Evolutionary conservation across 2,329 filamentous ascomycete species (phyloP), one percentile per base, ranked within the genome.

Genomic region (Exophiala oligosperma): DNA sequence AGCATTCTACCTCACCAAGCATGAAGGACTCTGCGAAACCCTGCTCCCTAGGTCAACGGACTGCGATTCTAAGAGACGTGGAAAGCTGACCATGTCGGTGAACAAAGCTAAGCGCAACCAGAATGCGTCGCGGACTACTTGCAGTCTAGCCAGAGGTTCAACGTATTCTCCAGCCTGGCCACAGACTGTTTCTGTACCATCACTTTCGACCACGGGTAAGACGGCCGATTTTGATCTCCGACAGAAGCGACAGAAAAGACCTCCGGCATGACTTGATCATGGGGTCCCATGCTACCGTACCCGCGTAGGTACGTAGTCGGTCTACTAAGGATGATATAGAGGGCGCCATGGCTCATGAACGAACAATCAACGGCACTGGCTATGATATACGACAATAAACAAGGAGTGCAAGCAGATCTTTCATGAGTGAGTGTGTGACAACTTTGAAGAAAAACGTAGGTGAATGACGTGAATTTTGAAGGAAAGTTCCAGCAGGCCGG

Each of bases 1-100:
- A 74, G 59, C 87, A 90, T 52, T 84, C 82, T 28, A 90, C 79
- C 69, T 91, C 87, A 46, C 84, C 85, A 14, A 90, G 77, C 86
- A 91, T 90, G 68, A 88, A 90, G 28, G 85, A 83, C 70, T 89
- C 85, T 11, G 87, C 84, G 63, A 91, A 89, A 2, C 88, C 88
- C 77, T 79, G 52, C 32, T 35, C 11, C 32, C 32, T 35, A 35
- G 32, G 32, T 35, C 32, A 35, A 35, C 32, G 4, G 4, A 9
- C 32, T 35, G 32, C 32, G 32, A 35, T 9, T 35, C 32, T 35
- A 44, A 28, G 14, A 41, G 40, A 49, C n/a, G 46, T 23, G 48
- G 43, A 37, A 38, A 21, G 65, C 72, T n/a, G 64, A 79, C 77
- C 86, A 91, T 90, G 70, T 91, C 88, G 38, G 84, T 85, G 68